Evolutionary conservation across 495 filamentous ascomycete genomes (phyloP), one percentile per base, ranked within the genome.

Genomic region (Xylaria intraflava): DNA sequence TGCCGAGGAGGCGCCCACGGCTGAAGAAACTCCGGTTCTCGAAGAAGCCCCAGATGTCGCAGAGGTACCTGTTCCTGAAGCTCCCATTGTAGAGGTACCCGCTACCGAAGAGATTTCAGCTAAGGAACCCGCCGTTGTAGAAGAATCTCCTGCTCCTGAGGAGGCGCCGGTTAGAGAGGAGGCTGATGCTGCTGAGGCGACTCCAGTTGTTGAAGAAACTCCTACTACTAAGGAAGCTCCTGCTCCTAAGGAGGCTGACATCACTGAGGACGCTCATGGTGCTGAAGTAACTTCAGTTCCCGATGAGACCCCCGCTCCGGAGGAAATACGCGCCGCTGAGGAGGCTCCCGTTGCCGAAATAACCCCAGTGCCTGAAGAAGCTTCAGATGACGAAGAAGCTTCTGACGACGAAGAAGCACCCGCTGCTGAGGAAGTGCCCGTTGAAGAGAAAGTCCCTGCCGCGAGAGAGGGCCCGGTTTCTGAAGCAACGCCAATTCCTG

Each of bases 141-240:
- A 49, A 41, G 35, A n/a, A 7, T 20, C 31, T 12, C 7, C 38
- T 44, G 29, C 24, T 29, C 4, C 27, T n/a, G 29, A 46, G 42
- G 53, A 49, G 14, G 22, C 33, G 1, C 27, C 27, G 19, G 23
- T 16, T 35, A 10, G 8, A 20, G 31, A 49, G 26, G 30, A 53
- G 36, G 36, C 23, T 38, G 26, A 45, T 36, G 30, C 40, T 22
- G 36, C 10, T 16, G 39, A 42, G 42, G 46, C 23, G n/a, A 29
- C 16, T 2, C 49, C 27, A 35, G 22, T 11, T 33, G 27, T 5
- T 1, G 49, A 53, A 31, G 36, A 23, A 11, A 24, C n/a, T 27
- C 11, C 46, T 8, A 16, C 50, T 51, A 39, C 36, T 8, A 40
- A 64, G 24, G 55, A 64, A 48, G 41, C 54, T 14, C 40, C 53